phyloP scores from a whole-genome alignment of 139 green algal species.

The Closterium sp. region DNA sequence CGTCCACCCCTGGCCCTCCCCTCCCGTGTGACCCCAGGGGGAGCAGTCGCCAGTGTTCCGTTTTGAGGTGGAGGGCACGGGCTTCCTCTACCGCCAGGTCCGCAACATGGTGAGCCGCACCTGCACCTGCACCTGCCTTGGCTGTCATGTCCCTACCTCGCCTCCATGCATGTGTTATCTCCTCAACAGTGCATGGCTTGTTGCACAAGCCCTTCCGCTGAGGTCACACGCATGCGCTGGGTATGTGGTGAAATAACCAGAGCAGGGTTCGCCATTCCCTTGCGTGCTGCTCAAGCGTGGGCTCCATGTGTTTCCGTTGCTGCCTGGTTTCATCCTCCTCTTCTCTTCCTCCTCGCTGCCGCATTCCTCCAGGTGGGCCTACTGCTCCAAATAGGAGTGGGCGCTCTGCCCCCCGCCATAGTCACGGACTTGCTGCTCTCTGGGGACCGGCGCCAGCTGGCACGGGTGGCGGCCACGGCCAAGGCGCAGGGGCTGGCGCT shows the following conservation, averaged over 20 bases:
- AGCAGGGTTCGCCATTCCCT: too few relatives aligned
- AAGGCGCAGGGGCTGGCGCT: constrained; percentile 51
- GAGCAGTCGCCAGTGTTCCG: constrained; percentile 3
- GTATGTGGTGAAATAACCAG: too few relatives aligned
- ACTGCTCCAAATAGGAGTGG: constrained; percentile 17
- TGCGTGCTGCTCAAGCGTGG: too few relatives aligned
- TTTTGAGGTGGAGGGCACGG: constrained; percentile 66
- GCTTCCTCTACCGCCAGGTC: constrained; percentile 81
- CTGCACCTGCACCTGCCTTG: too few relatives aligned
- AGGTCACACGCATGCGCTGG: too few relatives aligned
- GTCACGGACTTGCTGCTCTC: constrained; percentile 28
- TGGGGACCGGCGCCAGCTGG: constrained; percentile 29
- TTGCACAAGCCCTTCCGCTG: background rate
- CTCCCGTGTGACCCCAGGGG: background rate
- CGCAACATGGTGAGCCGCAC: constrained; percentile 72
- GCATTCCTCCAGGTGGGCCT: constrained; percentile 34
- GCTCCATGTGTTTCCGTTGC: too few relatives aligned
- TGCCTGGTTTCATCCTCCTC: too few relatives aligned
- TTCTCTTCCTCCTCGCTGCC: too few relatives aligned
- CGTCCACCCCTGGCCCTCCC: background rate
- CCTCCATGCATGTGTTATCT: constrained; percentile 51
- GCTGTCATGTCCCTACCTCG: background rate
- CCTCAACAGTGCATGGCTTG: constrained; percentile 36
- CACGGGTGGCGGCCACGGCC: constrained; percentile 18
- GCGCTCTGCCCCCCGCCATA: background rate